Percentiles rank a stretch among this genome's conserved stretches.
phyloP scores from a whole-genome alignment of 2,329 filamentous ascomycete genomes.

The Achaetomium macrosporum region DNA sequence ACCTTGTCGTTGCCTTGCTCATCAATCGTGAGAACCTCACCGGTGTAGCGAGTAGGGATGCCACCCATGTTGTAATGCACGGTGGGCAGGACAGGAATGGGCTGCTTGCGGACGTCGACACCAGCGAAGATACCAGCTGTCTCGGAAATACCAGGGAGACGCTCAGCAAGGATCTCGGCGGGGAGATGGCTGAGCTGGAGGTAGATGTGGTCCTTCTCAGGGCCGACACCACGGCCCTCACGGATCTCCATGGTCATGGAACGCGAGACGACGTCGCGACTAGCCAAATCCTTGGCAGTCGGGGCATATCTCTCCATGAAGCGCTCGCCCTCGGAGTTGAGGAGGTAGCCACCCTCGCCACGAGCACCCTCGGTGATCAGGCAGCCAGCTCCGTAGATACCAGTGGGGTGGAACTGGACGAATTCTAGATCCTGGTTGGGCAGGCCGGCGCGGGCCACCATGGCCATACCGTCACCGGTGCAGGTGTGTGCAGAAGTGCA shows the following conservation, averaged over 20 bases:
- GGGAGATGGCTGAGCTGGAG: conserved; percentile 95
- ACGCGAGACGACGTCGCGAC: conserved; percentile 91
- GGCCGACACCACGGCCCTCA: conserved; percentile 91
- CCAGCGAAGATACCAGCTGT: conserved; percentile 95
- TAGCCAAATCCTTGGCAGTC: conserved; percentile 95
- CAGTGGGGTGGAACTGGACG: conserved; percentile 98
- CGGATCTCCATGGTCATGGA: conserved; percentile 99
- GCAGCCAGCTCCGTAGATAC: conserved; percentile 97
- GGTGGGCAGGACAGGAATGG: conserved; percentile 91
- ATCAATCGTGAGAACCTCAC: conserved; percentile 88
- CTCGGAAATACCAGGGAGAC: conserved; percentile 97
- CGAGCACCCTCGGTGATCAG: conserved; percentile 96
- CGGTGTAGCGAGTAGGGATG: conserved; percentile 95
- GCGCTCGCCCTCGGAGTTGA: conserved; percentile 96
- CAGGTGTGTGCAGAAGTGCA: conserved; percentile 98
- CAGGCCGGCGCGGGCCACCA: conserved; percentile 95
- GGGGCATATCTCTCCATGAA: conserved; percentile 99
- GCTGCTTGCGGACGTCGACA: conserved; percentile 95
- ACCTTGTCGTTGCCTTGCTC: conserved; percentile 83
- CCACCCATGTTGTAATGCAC: conserved; percentile 99
- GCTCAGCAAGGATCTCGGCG: conserved; percentile 85
- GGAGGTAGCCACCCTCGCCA: conserved; percentile 95
- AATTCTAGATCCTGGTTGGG: conserved; percentile 99
- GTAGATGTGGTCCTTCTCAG: conserved; percentile 98
- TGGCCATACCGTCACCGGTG: conserved; percentile 98